Conservation (phyloP, 73 alveolate species). For the Paramecium tetraurelia region DNA sequence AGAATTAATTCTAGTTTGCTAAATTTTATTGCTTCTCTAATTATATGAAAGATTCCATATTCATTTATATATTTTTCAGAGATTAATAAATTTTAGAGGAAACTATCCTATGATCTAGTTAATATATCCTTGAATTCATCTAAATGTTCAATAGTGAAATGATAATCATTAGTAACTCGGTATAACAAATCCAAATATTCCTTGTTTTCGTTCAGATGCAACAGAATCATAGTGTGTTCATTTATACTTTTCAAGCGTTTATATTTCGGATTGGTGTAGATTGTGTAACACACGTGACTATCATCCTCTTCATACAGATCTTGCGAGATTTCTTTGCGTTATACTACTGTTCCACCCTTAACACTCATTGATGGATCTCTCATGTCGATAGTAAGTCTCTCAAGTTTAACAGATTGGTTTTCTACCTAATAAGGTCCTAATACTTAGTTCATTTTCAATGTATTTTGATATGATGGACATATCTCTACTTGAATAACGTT, state of each 20-base stretch:
- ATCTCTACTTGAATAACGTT: background rate
- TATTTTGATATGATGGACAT: background rate
- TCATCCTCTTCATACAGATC: background rate
- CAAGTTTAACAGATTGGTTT: background rate
- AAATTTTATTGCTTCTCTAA: background rate
- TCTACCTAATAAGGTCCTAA: background rate
- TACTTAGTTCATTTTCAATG: slow-evolving; percentile 3
- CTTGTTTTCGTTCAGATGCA: background rate
- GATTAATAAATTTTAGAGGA: background rate
- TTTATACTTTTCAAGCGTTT: background rate
- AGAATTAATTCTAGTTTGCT: background rate
- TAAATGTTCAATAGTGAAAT: background rate
- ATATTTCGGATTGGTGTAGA: background rate
- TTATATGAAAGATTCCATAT: slow-evolving; percentile 20
- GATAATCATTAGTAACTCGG: background rate
- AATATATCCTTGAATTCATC: background rate
- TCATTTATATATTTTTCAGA: background rate
- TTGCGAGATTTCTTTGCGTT: background rate
- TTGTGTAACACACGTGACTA: background rate
- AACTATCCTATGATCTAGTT: background rate
- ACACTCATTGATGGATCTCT: slow-evolving; percentile 30
- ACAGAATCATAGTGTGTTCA: background rate
- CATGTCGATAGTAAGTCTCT: slow-evolving; percentile 6
- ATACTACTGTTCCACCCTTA: background rate
- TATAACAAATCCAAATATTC: background rate